Evolutionary conservation across 441 rosid genomes (phyloP).

Genomic region (Viola pubescens): DNA sequence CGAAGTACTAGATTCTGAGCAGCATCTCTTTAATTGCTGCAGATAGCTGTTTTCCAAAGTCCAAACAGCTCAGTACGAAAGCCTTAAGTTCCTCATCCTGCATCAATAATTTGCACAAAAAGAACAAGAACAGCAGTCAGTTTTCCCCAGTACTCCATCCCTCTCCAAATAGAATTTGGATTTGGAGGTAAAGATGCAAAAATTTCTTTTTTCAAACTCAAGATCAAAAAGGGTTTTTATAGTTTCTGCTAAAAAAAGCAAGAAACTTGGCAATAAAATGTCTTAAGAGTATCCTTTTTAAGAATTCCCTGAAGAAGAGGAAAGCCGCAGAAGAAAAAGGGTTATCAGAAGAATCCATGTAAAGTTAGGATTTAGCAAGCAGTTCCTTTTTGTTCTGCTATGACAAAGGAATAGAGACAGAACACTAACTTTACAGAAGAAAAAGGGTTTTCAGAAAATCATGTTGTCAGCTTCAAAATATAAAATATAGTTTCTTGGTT

Average conservation of each 20-base stretch:
- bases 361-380: conserved; percentile 17
- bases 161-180: not conserved
- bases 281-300: not conserved
- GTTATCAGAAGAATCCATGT: conserved; percentile 22
- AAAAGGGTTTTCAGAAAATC: not conserved
- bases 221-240: not conserved
- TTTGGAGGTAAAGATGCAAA: conserved; percentile 1
- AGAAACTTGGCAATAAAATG: not conserved
- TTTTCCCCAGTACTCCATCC: not conserved
- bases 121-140: not conserved
- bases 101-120: not conserved
- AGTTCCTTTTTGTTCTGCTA: not conserved
- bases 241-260: not conserved
- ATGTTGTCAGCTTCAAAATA: too few species aligned
- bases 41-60: not conserved
- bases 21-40: not conserved
- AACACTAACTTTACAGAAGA: not conserved
- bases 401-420: not conserved
- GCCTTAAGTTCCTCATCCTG: conserved; percentile 44
- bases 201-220: not conserved
- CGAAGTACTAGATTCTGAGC: not conserved
- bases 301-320: not conserved
- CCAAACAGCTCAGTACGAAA: not conserved
- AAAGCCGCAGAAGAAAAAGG: not conserved
- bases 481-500: too few species aligned